phyloP scores from a whole-genome alignment of 768 basidiomycete species.

The Auriscalpium vulgare region DNA sequence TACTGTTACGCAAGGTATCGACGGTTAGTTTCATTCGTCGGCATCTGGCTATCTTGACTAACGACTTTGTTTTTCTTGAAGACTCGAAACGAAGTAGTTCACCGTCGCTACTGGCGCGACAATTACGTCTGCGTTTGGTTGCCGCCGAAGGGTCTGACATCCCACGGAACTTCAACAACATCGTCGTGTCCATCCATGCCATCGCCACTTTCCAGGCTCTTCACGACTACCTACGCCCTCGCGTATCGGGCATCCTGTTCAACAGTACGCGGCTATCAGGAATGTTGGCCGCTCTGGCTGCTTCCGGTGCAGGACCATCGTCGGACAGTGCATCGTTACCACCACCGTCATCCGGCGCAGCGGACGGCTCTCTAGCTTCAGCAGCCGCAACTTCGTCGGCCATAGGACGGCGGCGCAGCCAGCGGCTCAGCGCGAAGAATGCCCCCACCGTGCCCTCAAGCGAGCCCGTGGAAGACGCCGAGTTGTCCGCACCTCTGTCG shows the following conservation, averaged over 20 bases:
- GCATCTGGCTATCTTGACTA: background rate
- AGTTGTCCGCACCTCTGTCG: slow-evolving; percentile 9
- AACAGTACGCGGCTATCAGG: slow-evolving; percentile 64
- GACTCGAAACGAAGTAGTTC: slow-evolving; percentile 83
- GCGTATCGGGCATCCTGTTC: slow-evolving; percentile 66
- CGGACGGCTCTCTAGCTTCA: slow-evolving; percentile 1
- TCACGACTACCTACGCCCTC: slow-evolving; percentile 91
- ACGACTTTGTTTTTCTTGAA: slow-evolving; percentile 18
- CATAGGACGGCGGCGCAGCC: slow-evolving; percentile 66
- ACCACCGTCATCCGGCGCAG: slow-evolving; percentile 12
- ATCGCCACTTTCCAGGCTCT: slow-evolving; percentile 97
- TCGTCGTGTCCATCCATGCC: slow-evolving; percentile 95
- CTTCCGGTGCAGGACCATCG: slow-evolving; percentile 44
- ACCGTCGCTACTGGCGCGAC: slow-evolving; percentile 85
- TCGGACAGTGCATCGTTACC: slow-evolving; percentile 21
- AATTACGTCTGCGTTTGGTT: slow-evolving; percentile 82
- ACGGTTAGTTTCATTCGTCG: slow-evolving; percentile 44
- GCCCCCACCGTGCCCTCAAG: slow-evolving; percentile 17
- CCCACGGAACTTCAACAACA: slow-evolving; percentile 78
- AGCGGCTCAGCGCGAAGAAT: slow-evolving; percentile 72
- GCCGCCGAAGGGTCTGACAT: slow-evolving; percentile 86
- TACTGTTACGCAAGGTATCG: slow-evolving; percentile 74
- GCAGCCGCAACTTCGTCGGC: slow-evolving; percentile 11
- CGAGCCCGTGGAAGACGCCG: slow-evolving; percentile 7
- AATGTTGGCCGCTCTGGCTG: slow-evolving; percentile 86